Conservation (phyloP, 179 eudicot species). For the Drosera spatulata region DNA sequence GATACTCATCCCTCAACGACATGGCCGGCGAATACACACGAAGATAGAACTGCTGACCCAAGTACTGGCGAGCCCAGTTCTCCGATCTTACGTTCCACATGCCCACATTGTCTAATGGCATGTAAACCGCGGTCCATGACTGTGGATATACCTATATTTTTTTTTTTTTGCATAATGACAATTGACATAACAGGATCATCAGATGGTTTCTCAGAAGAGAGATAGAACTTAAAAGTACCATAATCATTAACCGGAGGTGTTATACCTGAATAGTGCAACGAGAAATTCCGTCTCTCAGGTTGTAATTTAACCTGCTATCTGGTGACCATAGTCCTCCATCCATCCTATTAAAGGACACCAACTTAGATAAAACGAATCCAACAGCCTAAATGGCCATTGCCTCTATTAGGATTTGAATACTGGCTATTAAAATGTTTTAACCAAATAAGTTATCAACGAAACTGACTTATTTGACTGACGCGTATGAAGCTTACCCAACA, state of each 20-base stretch:
- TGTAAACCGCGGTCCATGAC: constrained; percentile 82
- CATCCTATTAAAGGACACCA: constrained; percentile 13
- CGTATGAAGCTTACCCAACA: constrained; percentile 16
- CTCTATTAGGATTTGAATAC: too few species aligned
- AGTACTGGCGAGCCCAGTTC: constrained; percentile 77
- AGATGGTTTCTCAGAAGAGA: too few species aligned
- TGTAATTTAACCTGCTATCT: constrained; percentile 52
- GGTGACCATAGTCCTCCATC: constrained; percentile 58
- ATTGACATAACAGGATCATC: too few species aligned
- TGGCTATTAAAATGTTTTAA: too few species aligned
- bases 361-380: too few species aligned
- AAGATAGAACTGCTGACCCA: constrained; percentile 85
- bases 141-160: constrained; percentile 61
- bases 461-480: not conserved
- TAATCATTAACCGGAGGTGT: too few species aligned
- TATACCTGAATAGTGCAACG: constrained; percentile 72
- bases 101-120: constrained; percentile 78
- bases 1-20: constrained; percentile 66
- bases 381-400: too few species aligned
- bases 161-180: not conserved
- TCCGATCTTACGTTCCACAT: constrained; percentile 88
- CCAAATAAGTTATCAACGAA: not conserved
- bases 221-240: too few species aligned
- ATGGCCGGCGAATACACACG: constrained; percentile 53
- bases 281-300: constrained; percentile 63